Conservation (phyloP, 2,329 filamentous ascomycete species). For the Metarhizium anisopliae region DNA sequence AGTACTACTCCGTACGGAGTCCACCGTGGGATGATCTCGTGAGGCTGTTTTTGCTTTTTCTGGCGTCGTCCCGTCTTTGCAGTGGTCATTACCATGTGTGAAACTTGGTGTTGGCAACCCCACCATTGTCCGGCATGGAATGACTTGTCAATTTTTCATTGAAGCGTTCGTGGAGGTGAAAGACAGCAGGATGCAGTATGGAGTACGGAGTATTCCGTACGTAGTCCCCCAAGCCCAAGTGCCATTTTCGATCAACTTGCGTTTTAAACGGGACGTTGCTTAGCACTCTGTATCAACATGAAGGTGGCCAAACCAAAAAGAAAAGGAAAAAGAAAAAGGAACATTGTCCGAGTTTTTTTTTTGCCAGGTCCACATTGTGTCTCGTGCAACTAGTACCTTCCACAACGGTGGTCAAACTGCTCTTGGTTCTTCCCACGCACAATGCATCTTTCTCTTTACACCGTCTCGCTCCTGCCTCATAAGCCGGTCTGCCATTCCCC, state of each 20-base stretch:
- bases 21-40: not conserved
- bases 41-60: not conserved
- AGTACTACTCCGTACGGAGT: not conserved
- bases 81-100: not conserved
- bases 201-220: too few species aligned
- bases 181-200: not conserved
- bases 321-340: not conserved
- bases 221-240: not conserved
- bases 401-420: too few species aligned
- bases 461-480: not conserved
- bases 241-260: not conserved
- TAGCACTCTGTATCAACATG: not conserved
- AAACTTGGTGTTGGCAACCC: not conserved
- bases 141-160: constrained; percentile 4
- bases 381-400: too few species aligned
- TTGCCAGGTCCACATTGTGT: not conserved
- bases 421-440: too few species aligned
- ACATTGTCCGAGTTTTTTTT: not conserved
- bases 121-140: not conserved
- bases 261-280: not conserved
- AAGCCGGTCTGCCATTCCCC: not conserved
- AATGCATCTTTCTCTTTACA: not conserved
- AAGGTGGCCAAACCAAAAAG: not conserved
- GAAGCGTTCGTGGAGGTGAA: not conserved
- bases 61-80: not conserved